Evolutionary conservation across 2,329 filamentous ascomycete species (phyloP), one percentile per base, ranked within the genome.

Genomic region (Venturia carpophila): DNA sequence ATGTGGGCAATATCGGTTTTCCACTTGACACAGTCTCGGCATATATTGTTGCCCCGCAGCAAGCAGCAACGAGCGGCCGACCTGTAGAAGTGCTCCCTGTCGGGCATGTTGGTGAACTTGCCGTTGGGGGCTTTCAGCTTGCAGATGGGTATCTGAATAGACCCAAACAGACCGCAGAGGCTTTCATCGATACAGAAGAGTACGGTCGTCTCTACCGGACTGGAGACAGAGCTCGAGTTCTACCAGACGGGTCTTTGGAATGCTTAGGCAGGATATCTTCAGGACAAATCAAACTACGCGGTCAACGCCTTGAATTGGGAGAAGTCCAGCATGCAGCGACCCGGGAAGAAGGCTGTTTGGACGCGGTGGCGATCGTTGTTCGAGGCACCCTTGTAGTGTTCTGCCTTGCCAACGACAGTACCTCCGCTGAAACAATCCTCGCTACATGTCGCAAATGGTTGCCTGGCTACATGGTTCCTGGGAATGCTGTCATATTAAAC

Each of bases 241-340:
- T 83, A 1, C 69, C 79, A 0, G 81, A 89, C 67, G 90, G 91
- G 0, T 84, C 82, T 0, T 79, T 97, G n/a, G 89, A 96, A 73
- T 95, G 90, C 71, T 80, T 92, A 42, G 92, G 92, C 0, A 87
- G 92, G 13, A 87, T 96, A 15, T 83, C 84, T 1, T 84, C 85
- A 62, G 91, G 90, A 0, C 92, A 97, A 74, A 87, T 96, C 62
- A 96, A 96, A 75, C 80, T 96, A 9, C 84, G 91, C 64, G 92
- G 92, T 1, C 92, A 96, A 74, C 82, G 91, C 61, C 83, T 95
- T 62, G 89, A 94, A 71, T 83, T 94, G 5, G 89, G 89, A 0
- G 91, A 78, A 63, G 72, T 78, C n/a, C 74, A 77, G 67, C 71
- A 76, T 49, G 69, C 69, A 21, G 69, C 75, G 7, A 67, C 71